phyloP scores from a whole-genome alignment of 225 moss, liverwort and hornwort genomes.

The Anthoceros angustus region DNA sequence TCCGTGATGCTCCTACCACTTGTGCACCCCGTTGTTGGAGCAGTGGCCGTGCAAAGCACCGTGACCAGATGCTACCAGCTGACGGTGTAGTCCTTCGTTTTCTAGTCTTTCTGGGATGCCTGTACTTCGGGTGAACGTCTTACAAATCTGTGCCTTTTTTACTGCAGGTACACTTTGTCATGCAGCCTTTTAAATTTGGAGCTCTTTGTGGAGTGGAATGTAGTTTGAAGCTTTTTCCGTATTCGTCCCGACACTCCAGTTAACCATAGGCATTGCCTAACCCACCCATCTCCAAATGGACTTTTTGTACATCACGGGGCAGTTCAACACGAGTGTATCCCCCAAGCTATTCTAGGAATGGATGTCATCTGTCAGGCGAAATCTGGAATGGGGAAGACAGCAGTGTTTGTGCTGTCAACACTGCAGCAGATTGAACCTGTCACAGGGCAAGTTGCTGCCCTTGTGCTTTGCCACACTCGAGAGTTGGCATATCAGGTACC shows the following conservation, averaged over 20 bases:
- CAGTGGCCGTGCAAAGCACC: no score
- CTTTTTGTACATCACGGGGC: constrained; percentile 31
- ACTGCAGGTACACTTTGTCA: background rate
- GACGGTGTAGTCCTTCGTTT: no score
- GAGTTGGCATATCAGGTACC: constrained; percentile 86
- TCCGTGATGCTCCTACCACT: no score
- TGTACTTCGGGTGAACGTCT: no score
- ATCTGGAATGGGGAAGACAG: constrained; percentile 97
- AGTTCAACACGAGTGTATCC: constrained; percentile 99
- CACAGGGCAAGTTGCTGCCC: constrained; percentile 83
- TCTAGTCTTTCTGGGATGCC: no score
- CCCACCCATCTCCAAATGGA: constrained; percentile 10
- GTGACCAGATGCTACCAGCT: no score
- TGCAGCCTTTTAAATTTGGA: constrained; percentile 3
- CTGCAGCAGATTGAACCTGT: constrained; percentile 93
- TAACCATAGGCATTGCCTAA: constrained; percentile 6
- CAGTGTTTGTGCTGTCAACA: constrained; percentile 84
- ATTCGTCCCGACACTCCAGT: constrained; percentile 1
- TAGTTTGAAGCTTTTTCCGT: background rate
- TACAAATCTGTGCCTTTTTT: no score
- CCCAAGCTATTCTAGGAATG: constrained; percentile 95
- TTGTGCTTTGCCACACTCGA: constrained; percentile 84
- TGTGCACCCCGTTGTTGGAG: no score
- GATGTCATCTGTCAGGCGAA: constrained; percentile 97
- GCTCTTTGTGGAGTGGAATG: constrained; percentile 1